phyloP scores from a whole-genome alignment of 148 eudicot species.

The Cornus suecica region DNA sequence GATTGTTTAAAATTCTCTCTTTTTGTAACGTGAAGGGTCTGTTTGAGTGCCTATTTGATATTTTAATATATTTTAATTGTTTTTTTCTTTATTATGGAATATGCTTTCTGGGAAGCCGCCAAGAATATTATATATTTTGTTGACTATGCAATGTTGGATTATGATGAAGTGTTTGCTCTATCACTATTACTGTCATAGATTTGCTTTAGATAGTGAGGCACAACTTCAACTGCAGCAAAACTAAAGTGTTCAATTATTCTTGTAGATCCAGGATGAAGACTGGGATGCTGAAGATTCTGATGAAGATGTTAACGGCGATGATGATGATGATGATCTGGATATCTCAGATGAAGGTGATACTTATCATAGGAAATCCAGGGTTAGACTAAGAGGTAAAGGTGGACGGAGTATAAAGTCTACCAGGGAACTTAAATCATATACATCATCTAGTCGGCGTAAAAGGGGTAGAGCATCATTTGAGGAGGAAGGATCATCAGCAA shows the following conservation, averaged over 20 bases:
- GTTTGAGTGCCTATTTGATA: neutral
- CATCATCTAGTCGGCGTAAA: constrained; percentile 46
- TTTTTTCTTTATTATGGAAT: neutral
- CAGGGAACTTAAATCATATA: constrained; percentile 44
- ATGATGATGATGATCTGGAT: constrained; percentile 58
- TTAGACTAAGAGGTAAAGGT: constrained; percentile 46
- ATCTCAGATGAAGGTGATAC: constrained; percentile 67
- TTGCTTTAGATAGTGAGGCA: neutral
- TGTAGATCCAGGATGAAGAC: constrained; percentile 60
- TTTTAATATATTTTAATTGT: neutral
- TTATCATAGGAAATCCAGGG: constrained; percentile 52
- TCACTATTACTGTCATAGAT: neutral
- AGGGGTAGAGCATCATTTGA: constrained; percentile 50
- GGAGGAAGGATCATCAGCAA: constrained; percentile 74
- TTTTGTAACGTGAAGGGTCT: neutral
- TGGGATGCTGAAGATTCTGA: constrained; percentile 83
- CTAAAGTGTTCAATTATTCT: constrained; percentile 5
- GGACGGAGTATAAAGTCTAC: constrained; percentile 44
- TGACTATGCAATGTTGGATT: neutral
- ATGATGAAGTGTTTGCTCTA: neutral
- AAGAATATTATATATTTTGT: neutral
- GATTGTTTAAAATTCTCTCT: neutral
- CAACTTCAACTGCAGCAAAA: constrained; percentile 5
- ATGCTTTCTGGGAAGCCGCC: neutral
- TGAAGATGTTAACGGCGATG: constrained; percentile 70